Conservation (phyloP, 1,284 basidiomycete species). For the Ganoderma lingzhi region DNA sequence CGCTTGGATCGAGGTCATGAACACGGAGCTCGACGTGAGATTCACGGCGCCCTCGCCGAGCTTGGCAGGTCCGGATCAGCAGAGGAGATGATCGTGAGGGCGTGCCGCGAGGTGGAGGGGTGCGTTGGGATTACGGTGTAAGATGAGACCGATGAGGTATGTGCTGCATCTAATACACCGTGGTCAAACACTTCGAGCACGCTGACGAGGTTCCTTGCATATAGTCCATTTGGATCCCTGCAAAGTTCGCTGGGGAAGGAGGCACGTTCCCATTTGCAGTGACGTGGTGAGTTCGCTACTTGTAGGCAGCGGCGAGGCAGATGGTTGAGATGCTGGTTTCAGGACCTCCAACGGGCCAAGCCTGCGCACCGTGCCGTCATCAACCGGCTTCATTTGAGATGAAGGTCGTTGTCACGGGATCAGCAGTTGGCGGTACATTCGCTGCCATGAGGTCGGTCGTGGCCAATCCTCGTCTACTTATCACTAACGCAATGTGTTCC, state of each 20-base stretch:
- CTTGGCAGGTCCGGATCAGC: conserved; percentile 53
- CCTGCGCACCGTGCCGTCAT: too few relatives aligned
- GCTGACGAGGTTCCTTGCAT: too few relatives aligned
- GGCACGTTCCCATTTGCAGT: too few relatives aligned
- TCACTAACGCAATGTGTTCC: background rate
- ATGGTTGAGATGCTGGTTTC: too few relatives aligned
- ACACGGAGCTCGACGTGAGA: conserved; percentile 66
- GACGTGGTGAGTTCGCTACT: too few relatives aligned
- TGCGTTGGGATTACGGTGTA: conserved; percentile 64
- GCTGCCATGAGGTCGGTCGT: background rate
- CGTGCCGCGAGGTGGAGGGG: conserved; percentile 55
- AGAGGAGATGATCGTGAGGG: conserved; percentile 57
- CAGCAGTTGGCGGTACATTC: conserved; percentile 59
- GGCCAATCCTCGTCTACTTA: background rate
- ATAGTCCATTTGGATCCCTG: too few relatives aligned
- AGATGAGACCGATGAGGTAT: conserved; percentile 57
- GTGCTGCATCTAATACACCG: background rate
- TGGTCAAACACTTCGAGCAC: too few relatives aligned
- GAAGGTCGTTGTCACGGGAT: conserved; percentile 58
- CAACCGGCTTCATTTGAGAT: conserved; percentile 34
- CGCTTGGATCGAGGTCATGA: conserved; percentile 64
- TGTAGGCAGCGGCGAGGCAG: too few relatives aligned
- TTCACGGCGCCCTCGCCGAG: conserved; percentile 59
- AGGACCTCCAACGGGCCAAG: too few relatives aligned
- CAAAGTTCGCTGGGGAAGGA: too few relatives aligned